Conservation (phyloP, 164 flowering plant genomes). For the Dillenia turbinata region DNA sequence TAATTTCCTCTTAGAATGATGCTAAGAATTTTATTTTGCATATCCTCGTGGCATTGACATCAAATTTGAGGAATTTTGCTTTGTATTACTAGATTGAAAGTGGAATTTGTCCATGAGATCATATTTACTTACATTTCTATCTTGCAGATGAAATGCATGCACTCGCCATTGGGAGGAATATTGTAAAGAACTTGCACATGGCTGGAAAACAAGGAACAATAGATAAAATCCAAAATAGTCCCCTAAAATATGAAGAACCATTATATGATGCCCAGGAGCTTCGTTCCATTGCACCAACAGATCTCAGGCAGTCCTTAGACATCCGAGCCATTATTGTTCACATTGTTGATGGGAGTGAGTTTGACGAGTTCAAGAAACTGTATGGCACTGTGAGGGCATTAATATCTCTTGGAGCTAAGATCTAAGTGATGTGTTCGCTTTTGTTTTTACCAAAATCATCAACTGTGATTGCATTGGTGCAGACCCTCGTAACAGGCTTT, state of each 20-base stretch:
- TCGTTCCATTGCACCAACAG: conserved; percentile 79
- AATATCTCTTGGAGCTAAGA: conserved; percentile 9
- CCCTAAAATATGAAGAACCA: conserved; percentile 60
- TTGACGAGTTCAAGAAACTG: conserved; percentile 98
- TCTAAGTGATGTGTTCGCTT: conserved; percentile 1
- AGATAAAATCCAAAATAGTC: conserved; percentile 18
- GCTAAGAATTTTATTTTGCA: too few species aligned
- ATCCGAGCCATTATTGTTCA: conserved; percentile 87
- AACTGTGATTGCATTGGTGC: conserved; percentile 21
- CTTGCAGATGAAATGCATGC: conserved; percentile 89
- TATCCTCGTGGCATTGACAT: too few species aligned
- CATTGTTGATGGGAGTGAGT: conserved; percentile 94
- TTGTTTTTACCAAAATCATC: not conserved
- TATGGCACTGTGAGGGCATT: conserved; percentile 92
- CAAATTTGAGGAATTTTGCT: too few species aligned
- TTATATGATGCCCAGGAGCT: conserved; percentile 84
- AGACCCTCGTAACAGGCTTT: conserved; percentile 99
- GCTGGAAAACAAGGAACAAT: conserved; percentile 51
- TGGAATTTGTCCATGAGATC: too few species aligned
- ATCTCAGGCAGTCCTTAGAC: conserved; percentile 87
- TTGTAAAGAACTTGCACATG: conserved; percentile 85
- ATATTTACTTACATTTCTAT: not conserved
- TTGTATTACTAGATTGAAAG: too few species aligned
- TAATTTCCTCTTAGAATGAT: too few species aligned
- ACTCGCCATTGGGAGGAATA: conserved; percentile 86